A percentile compares a stretch with the other conserved stretches of the same genome.
Conservation (phyloP, 805 yeast genomes). For the Hanseniaspora taiwanica region DNA sequence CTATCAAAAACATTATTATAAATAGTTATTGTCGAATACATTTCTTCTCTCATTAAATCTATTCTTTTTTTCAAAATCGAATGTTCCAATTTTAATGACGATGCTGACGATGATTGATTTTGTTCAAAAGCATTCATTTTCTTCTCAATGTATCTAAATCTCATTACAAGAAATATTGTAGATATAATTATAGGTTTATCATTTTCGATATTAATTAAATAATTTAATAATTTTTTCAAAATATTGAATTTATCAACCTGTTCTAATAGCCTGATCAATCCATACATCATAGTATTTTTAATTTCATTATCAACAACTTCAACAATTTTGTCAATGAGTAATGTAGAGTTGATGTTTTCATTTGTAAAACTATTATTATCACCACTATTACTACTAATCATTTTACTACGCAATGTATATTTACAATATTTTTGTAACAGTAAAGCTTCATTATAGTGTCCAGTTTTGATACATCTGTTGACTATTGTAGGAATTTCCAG, state of each 20-base stretch:
- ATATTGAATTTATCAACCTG: conserved; percentile 73
- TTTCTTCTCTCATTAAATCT: conserved; percentile 70
- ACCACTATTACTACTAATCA: conserved; percentile 30
- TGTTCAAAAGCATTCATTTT: conserved; percentile 37
- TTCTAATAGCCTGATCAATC: conserved; percentile 52
- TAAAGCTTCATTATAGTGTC: conserved; percentile 80
- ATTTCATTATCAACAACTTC: conserved; percentile 19
- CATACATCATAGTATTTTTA: conserved; percentile 48
- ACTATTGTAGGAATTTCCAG: conserved; percentile 76
- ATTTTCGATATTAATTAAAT: conserved; percentile 55
- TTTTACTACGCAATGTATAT: conserved; percentile 48
- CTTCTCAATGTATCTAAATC: conserved; percentile 50
- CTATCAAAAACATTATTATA: conserved; percentile 13
- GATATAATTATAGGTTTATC: conserved; percentile 22
- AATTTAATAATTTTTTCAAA: conserved; percentile 64
- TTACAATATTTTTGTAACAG: conserved; percentile 68
- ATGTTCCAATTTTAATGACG: no score
- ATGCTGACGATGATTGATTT: conserved; percentile 9
- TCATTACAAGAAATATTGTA: conserved; percentile 51
- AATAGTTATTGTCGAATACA: conserved; percentile 17
- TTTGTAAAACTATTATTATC: conserved; percentile 18
- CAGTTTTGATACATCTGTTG: conserved; percentile 70
- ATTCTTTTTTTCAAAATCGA: conserved; percentile 66
- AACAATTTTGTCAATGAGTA: conserved; percentile 19
- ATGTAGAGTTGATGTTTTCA: conserved; percentile 9